phyloP scores from a whole-genome alignment of 1,284 basidiomycete genomes.

The Lignosus rhinocerotis region DNA sequence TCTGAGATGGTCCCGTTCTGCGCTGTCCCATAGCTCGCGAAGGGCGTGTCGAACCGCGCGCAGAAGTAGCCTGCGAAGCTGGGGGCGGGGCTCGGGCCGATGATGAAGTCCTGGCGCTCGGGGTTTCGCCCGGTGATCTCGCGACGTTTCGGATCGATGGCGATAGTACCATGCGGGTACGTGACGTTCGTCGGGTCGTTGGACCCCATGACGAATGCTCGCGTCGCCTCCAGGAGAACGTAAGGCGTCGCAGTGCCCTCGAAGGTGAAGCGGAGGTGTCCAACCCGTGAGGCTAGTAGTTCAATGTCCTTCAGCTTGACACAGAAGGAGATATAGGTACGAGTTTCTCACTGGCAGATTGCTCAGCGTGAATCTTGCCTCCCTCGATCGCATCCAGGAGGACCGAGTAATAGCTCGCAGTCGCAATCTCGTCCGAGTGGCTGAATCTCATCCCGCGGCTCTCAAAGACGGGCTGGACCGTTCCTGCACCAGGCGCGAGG shows the following conservation, averaged over 20 bases:
- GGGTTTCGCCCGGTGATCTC: constrained; percentile 73
- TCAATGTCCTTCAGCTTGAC: constrained; percentile 1
- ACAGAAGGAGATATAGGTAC: not conserved
- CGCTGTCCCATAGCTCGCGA: constrained; percentile 49
- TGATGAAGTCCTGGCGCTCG: constrained; percentile 76
- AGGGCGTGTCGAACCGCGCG: constrained; percentile 63
- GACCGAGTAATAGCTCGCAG: constrained; percentile 70
- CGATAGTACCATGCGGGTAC: constrained; percentile 59
- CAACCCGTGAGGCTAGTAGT: constrained; percentile 69
- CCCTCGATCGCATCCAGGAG: constrained; percentile 53
- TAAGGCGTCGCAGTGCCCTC: constrained; percentile 49
- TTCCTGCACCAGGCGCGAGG: constrained; percentile 61
- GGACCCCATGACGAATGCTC: constrained; percentile 62
- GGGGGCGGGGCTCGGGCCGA: constrained; percentile 57
- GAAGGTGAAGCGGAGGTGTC: constrained; percentile 78
- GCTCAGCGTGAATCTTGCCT: constrained; percentile 59
- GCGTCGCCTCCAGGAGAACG: constrained; percentile 70
- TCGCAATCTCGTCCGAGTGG: constrained; percentile 60
- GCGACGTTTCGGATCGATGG: constrained; percentile 44
- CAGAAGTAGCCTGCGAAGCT: constrained; percentile 73
- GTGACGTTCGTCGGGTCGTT: constrained; percentile 60
- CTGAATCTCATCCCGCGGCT: constrained; percentile 61
- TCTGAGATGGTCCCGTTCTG: constrained; percentile 45
- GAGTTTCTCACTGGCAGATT: constrained; percentile 63
- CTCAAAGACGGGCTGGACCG: constrained; percentile 54